Conservation (phyloP, 2,329 filamentous ascomycete species). For the Clonostachys solani region DNA sequence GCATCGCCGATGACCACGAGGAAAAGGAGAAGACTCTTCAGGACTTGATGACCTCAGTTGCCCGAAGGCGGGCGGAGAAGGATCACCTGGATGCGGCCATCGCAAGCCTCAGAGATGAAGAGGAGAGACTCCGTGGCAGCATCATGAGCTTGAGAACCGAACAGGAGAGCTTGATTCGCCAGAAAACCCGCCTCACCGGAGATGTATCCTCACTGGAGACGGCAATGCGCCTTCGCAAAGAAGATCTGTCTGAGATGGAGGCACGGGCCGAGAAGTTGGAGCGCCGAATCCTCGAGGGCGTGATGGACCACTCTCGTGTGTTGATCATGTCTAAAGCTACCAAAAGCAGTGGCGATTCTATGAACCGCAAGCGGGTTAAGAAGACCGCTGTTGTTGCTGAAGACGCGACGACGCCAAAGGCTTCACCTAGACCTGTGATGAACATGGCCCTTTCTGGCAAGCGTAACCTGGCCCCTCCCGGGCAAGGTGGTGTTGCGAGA, state of each 20-base stretch:
- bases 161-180: constrained; percentile 69
- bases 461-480: constrained; percentile 39
- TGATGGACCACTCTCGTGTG: constrained; percentile 92
- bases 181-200: constrained; percentile 75
- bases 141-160: constrained; percentile 60
- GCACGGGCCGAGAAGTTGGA: constrained; percentile 82
- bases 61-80: constrained; percentile 66
- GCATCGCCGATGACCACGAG: constrained; percentile 73
- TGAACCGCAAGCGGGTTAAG: constrained; percentile 54
- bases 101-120: constrained; percentile 42
- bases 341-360: constrained; percentile 44
- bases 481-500: constrained; percentile 55
- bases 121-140: constrained; percentile 46
- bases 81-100: constrained; percentile 58
- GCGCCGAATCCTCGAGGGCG: constrained; percentile 87
- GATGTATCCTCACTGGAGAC: constrained; percentile 91
- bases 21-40: constrained; percentile 75
- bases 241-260: constrained; percentile 91
- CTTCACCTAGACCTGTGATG: constrained; percentile 30
- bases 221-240: constrained; percentile 79
- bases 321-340: constrained; percentile 72
- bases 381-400: constrained; percentile 20
- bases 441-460: constrained; percentile 51
- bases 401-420: constrained; percentile 14
- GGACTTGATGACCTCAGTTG: constrained; percentile 75